Conservation (phyloP, 495 filamentous ascomycete species). For the Penicillium atrosanguineum region DNA sequence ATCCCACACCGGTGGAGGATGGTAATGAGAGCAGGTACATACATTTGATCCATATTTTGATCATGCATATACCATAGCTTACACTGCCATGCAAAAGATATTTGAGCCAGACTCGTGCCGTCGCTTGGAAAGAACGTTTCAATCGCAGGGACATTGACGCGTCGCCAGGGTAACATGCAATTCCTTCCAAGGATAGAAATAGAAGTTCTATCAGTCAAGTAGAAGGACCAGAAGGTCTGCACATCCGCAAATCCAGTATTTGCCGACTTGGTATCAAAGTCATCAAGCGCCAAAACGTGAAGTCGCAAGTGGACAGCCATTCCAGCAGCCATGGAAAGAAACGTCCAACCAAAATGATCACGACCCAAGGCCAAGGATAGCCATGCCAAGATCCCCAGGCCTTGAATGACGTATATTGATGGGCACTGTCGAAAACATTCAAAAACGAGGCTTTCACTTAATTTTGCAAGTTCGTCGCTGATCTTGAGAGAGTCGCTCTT, state of each 20-base stretch:
- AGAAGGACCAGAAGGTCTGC: constrained; percentile 12
- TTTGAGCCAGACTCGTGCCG: neutral
- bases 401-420: constrained; percentile 9
- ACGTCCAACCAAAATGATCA: constrained; percentile 11
- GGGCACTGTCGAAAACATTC: constrained; percentile 8
- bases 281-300: constrained; percentile 8
- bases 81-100: constrained; percentile 15
- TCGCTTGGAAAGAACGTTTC: constrained; percentile 1
- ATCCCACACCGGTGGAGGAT: too few species aligned
- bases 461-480: constrained; percentile 4
- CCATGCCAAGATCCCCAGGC: constrained; percentile 9
- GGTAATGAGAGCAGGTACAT: too few species aligned
- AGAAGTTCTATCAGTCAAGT: constrained; percentile 10
- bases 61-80: constrained; percentile 15
- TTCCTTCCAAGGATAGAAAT: constrained; percentile 11
- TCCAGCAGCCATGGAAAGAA: constrained; percentile 11
- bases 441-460: constrained; percentile 9
- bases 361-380: constrained; percentile 5
- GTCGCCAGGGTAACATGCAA: constrained; percentile 10
- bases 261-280: neutral
- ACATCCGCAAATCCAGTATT: neutral
- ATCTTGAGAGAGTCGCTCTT: neutral
- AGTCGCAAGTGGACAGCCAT: constrained; percentile 11
- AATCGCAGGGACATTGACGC: constrained; percentile 8
- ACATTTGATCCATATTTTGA: constrained; percentile 14